Evolutionary conservation across 2,329 filamentous ascomycete species (phyloP).

Genomic region (Pseudogymnoascus verrucosus): DNA sequence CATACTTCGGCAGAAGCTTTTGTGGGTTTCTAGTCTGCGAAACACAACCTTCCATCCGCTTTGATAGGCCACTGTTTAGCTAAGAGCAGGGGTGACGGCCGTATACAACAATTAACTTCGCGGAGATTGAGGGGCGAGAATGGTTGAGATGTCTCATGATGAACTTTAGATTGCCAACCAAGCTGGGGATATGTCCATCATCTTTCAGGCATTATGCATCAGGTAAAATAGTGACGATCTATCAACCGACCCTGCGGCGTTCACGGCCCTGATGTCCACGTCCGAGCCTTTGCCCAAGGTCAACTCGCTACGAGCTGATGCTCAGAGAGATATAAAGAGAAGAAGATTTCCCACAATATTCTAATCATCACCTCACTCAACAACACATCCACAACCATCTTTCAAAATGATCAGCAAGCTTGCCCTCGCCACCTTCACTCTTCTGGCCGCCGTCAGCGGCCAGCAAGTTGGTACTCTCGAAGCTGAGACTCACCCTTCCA

Average conservation of each 20-base stretch:
- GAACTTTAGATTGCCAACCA: conserved; percentile 3
- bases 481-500: conserved; percentile 39
- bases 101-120: conserved; percentile 1
- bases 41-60: neutral
- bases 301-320: neutral
- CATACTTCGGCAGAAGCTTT: conserved; percentile 8
- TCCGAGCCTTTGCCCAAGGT: neutral
- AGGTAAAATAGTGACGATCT: neutral
- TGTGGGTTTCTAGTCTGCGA: neutral
- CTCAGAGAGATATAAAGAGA: neutral
- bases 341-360: conserved; percentile 6
- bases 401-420: conserved; percentile 7
- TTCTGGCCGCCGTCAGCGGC: conserved; percentile 34
- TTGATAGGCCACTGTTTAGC: neutral
- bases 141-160: conserved; percentile 3
- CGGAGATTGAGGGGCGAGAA: conserved; percentile 1
- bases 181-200: neutral
- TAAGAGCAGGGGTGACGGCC: neutral
- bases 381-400: conserved; percentile 4
- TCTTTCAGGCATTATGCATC: conserved; percentile 5
- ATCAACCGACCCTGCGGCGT: neutral
- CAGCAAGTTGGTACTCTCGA: conserved; percentile 38
- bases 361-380: conserved; percentile 1
- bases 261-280: conserved; percentile 5
- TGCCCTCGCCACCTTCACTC: conserved; percentile 25